Evolutionary conservation across 2,329 filamentous ascomycete genomes (phyloP), one percentile per base, ranked within the genome.

Genomic region (Chalaropsis thielavioides): DNA sequence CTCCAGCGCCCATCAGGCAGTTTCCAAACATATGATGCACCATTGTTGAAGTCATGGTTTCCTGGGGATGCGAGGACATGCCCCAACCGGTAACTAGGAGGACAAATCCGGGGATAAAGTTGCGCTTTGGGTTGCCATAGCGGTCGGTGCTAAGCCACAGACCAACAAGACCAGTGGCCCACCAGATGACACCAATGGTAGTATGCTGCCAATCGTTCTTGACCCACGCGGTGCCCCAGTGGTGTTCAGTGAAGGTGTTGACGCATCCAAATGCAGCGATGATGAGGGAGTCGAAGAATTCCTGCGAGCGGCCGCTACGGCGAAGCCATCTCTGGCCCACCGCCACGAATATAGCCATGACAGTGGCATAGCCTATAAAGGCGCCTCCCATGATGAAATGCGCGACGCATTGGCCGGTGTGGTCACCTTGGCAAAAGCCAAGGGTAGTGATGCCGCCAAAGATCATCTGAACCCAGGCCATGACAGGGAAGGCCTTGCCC

Each of bases 161-260:
- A 51, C 94, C 94, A 11, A 92, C 82, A 38, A 99, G 78, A 27
- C 94, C 94, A 7, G 94, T 92, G 71, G 86, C 89, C 92, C 92
- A 99, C 94, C 94, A 99, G 62, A 99, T 85, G 68, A 99, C 84
- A n/a, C 94, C 94, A 92, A 99, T 97, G n/a, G 89, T 90, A 0
- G 94, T 99, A 75, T 99, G 94, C 74, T 99, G 92, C 77, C 96
- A 84, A 74, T 99, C 94, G 72, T 96, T 97, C 75, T 83, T 85
- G 63, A 88, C 90, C 94, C 94, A 99, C 0, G 83, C 81, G 0
- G 80, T 80, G 64, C 94, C 94, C 94, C 94, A 99, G 63, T 88
- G 84, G 73, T 99, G 94, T 75, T 97, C 94, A 19, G 94, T 99
- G 70, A 99, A 97, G 8, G 94, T 97, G 75, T 97, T 99, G 75